Evolutionary conservation across 176 grass and related monocot species (phyloP).

Genomic region (Hordeum marinum): DNA sequence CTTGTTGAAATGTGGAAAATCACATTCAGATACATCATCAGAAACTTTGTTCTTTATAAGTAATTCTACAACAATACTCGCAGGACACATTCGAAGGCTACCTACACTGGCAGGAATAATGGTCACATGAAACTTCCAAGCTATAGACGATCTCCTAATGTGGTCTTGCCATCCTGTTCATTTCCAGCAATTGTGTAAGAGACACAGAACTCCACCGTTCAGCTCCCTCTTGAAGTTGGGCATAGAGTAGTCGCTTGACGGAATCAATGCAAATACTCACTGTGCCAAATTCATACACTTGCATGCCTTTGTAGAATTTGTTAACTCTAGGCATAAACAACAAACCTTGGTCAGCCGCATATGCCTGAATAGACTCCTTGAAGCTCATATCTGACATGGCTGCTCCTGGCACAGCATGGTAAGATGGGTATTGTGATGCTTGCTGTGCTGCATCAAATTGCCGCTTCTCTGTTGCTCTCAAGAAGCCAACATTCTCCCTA

Average conservation of each 20-base stretch:
- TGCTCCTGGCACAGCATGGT: slow-evolving; percentile 30
- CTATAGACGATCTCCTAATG: slow-evolving; percentile 15
- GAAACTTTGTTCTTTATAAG: neutral
- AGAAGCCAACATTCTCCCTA: slow-evolving; percentile 66
- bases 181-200: slow-evolving; percentile 73
- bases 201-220: slow-evolving; percentile 78
- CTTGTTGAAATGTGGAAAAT: neutral
- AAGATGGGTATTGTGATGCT: slow-evolving; percentile 28
- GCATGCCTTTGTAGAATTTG: slow-evolving; percentile 75
- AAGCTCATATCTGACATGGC: slow-evolving; percentile 66
- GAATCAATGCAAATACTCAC: slow-evolving; percentile 84
- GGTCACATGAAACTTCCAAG: neutral
- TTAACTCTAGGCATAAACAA: slow-evolving; percentile 81
- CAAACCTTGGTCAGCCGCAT: slow-evolving; percentile 75
- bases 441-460: slow-evolving; percentile 73
- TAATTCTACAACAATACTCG: slow-evolving; percentile 23
- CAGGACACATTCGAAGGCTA: slow-evolving; percentile 11
- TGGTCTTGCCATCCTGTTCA: slow-evolving; percentile 38
- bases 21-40: slow-evolving; percentile 29
- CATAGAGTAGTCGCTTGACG: slow-evolving; percentile 69
- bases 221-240: slow-evolving; percentile 62
- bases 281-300: slow-evolving; percentile 77
- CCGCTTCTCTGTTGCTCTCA: slow-evolving; percentile 66
- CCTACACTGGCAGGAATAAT: slow-evolving; percentile 5
- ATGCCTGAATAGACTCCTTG: slow-evolving; percentile 84